Evolutionary conservation across 768 basidiomycete genomes (phyloP).

Genomic region (Rhizopogon rudus): DNA sequence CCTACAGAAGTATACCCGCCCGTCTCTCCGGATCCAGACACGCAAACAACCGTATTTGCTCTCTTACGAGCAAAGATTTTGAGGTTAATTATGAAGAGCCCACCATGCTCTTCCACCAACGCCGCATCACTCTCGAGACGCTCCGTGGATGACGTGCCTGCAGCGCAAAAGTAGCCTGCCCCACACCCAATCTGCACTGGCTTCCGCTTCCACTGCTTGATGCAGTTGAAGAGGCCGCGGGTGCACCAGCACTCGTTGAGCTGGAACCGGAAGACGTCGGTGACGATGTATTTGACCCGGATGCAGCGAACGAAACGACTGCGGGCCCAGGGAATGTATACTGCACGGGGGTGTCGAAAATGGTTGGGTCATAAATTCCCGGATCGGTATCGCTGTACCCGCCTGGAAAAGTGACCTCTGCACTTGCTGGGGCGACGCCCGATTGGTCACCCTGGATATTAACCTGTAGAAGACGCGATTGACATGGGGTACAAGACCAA

Average conservation of each 20-base stretch:
- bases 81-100: neutral
- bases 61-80: too few species aligned
- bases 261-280: constrained; percentile 11
- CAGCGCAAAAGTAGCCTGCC: neutral
- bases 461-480: constrained; percentile 30
- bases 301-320: constrained; percentile 36
- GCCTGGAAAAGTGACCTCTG: constrained; percentile 66
- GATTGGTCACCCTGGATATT: constrained; percentile 49
- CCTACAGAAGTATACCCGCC: neutral
- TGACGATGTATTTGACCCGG: constrained; percentile 4
- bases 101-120: neutral
- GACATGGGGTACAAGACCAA: neutral
- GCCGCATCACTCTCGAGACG: constrained; percentile 27
- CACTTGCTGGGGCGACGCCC: constrained; percentile 38
- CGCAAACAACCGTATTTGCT: neutral
- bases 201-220: constrained; percentile 3
- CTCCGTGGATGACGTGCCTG: constrained; percentile 17
- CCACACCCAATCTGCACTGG: constrained; percentile 19
- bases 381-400: constrained; percentile 68
- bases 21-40: neutral
- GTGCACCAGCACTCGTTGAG: constrained; percentile 4
- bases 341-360: constrained; percentile 26
- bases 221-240: constrained; percentile 6
- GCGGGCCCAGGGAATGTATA: constrained; percentile 53
- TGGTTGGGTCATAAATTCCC: constrained; percentile 56